Evolutionary conservation across 768 basidiomycete genomes (phyloP), one percentile per base, ranked within the genome.

Genomic region (Rhizopogon salebrosus): DNA sequence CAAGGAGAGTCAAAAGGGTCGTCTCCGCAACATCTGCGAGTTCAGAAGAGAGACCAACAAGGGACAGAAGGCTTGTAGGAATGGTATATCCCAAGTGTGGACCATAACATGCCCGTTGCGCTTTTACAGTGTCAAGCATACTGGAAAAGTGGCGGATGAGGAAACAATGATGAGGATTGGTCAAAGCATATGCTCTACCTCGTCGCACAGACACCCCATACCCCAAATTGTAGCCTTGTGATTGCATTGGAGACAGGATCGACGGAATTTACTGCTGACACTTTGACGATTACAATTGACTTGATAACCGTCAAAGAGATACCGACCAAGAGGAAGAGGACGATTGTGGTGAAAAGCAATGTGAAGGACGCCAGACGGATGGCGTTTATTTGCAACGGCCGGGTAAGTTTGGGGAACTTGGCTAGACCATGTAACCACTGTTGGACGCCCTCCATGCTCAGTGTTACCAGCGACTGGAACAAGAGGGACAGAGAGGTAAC

Each of bases 151-250:
- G 29, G 8, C 26, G 7, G 27, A 31, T 45, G 18, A 45, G 43
- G 10, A 46, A 41, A 39, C 13, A 36, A 3, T 22, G 35, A 18
- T 22, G 37, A 51, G 53, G 39, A 53, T 52, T 8, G 20, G 43
- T 22, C 29, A 45, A 45, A 29, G 43, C 3, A 31, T 11, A 31
- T 9, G 13, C 13, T 22, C 29, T 22, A 77, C 82, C 75, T 80
- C n/a, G 68, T 68, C 1, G 83, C 83, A 67, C 92, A 94, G 34
- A 85, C 75, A 1, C 92, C 92, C 86, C 90, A 92, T 5, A 92
- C 84, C 3, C 92, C 92, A 55, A 92, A 86, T 34, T 81, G 76
- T 9, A 91, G 67, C 58, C 76, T 72, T 3, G 82, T 84, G 26
- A 83, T 82, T 11, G 82, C 67, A 54, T 75, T 74, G 10, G 84